Base-by-base conservation (phyloP, 2,329 filamentous ascomycete genomes). In the Leptodontidium sp. region DNA sequence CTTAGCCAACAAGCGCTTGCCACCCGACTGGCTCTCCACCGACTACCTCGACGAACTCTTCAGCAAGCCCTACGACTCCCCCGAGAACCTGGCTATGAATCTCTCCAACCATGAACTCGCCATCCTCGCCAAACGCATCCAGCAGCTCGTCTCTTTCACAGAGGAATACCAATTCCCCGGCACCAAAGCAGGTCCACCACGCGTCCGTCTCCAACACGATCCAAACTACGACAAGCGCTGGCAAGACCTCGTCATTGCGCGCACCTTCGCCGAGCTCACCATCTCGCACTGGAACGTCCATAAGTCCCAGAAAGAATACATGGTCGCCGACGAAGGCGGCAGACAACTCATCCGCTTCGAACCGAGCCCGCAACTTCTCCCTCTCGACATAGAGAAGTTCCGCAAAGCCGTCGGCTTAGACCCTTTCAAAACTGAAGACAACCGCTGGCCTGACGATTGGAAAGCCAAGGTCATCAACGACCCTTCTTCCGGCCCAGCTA, bases 91-190 rank as follows among this genome's bases (percentile, higher is more conserved):
- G 1, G 43, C 65, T 1, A 47, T 59, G 15, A 64, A 61, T 6
- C 61, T 72, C 1, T 11, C 63, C 14, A 69, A 70, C 38, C 59
- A 64, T 17, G 70, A 72, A 38, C 69, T 72, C 38, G 64, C 65
- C 49, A 55, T 50, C 35, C 64, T 72, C 4, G 68, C 68, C 38
- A 50, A 67, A n/a, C 68, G 70, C 1, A 69, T 72, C 14, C 21
- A 40, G 1, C 65, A 70, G 21, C 63, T 72, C 5, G 55, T 69
- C 7, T n/a, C 32, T 1, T 71, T 59, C 43, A 66, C 67, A 50
- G 63, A 67, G 14, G 17, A 45, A 9, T 47, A 53, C n/a, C 40
- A 50, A 8, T 21, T 72, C 1, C 70, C 65, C 2, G 70, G 68
- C 2, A 69, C 68, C 0, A 61, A 40, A 12, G 9, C 24, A 5